Evolutionary conservation across 176 grass and related monocot species (phyloP), one percentile per base, ranked within the genome.

Genomic region (Dactylis glomerata): DNA sequence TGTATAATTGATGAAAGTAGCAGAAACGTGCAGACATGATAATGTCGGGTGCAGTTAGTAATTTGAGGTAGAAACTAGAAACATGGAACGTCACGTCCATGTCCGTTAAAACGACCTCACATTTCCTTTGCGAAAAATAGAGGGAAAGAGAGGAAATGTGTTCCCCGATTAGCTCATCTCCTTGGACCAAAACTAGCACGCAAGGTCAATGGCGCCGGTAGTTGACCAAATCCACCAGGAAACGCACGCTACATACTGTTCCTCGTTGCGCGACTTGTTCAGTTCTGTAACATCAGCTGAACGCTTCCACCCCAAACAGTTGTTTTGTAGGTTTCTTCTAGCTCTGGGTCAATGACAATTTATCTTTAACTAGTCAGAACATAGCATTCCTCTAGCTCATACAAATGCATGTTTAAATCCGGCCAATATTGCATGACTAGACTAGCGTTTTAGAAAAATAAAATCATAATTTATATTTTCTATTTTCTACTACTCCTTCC

Each of bases 101-200:
- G 13, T 46, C 41, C 14, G 23, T 30, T 73, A 19, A 49, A 31
- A 49, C 15, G 3, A 49, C 42, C 70, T 73, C 26, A 8, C 24
- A 11, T 73, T 49, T 73, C 42, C 42, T 30, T 73, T 9, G 42
- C 69, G 5, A 8, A 73, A 73, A 19, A 42, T 47, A 2, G 42
- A 47, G 24, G 11, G 47, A 52, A 77, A 67, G 32, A 46, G 10
- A 36, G 59, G 20, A 33, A 34, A 10, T 22, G 36, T 72, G 46
- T 8, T 44, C 3, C 19, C 50, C 47, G 38, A 36, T 56, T 76
- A 85, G 59, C 61, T 85, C 70, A 19, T 61, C 50, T 49, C 6
- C 34, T 74, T 69, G 38, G 61, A 81, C 59, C 41, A 65, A 76
- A 85, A 84, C 33, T 33, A 59, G 31, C 38, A 74, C 68, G 69